Evolutionary conservation across 805 yeast genomes (phyloP), one percentile per base, ranked within the genome.

Genomic region (Kluyveromyces lactis): DNA sequence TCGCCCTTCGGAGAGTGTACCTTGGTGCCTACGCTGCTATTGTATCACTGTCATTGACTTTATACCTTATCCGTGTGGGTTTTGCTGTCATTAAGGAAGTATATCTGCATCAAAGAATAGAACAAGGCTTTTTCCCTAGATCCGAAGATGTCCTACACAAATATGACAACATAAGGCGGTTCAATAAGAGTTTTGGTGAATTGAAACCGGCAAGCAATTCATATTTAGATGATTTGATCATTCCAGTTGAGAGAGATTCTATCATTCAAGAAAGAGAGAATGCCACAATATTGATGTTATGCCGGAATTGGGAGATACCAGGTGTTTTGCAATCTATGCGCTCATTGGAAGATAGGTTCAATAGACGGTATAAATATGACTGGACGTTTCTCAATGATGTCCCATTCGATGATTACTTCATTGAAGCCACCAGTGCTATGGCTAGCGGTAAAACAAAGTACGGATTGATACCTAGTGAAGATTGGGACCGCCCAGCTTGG

Each of bases 271-370:
- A 29, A 7, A 48, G 48, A 29, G 53, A 52, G 52, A 87, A 86
- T 56, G 97, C 97, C 3, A 81, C 95, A 0, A 58, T 89, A 19
- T 71, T 89, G 40, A 87, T 89, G 95, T 72, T 89, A 19, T 95
- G 84, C 29, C 67, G 97, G 40, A 87, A 87, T 56, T 68, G 72
- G 64, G 97, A 87, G 58, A 60, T 87, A 9, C 68, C 71, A 9
- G 87, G 81, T 1, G 95, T 92, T 0, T 59, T 87, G 33, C 56
- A 62, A 32, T 75, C 95, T 16, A 86, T 87, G 75, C 69, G 95
- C 52, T 75, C 83, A 7, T 59, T 83, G 34, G 90, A 83, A 60
- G 90, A 82, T 56, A 63, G 86, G 41, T 83, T 83, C 63, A 83
- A 83, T 59, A 62, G 57, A 33, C 67, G 76, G 38, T 82, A 69